Evolutionary conservation across 2,329 filamentous ascomycete species (phyloP).

Genomic region (Colletotrichum karsti): DNA sequence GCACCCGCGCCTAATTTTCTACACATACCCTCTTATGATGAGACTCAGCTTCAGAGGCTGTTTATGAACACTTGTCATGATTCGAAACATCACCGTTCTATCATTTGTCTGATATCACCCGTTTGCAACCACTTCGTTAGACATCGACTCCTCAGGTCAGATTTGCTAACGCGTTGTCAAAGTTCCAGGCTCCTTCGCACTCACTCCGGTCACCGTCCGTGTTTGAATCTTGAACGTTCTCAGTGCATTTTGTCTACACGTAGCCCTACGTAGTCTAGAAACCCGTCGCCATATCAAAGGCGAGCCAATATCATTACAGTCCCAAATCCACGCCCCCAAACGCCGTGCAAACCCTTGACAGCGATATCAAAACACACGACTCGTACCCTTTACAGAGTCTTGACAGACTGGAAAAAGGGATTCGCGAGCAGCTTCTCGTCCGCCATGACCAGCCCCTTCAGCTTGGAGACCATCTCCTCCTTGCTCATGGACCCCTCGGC

Average conservation of each 20-base stretch:
- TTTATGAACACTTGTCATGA: constrained; percentile 52
- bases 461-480: constrained; percentile 79
- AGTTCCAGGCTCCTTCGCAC: no score
- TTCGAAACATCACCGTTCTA: constrained; percentile 46
- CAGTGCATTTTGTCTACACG: background rate
- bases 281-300: background rate
- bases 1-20: background rate
- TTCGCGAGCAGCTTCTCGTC: constrained; percentile 73
- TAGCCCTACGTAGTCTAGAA: background rate
- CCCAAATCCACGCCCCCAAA: background rate
- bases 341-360: constrained; percentile 4
- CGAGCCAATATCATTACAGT: background rate
- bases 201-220: no score
- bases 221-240: background rate
- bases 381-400: constrained; percentile 53
- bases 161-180: no score
- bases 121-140: no score
- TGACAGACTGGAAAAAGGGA: constrained; percentile 76
- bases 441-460: constrained; percentile 81
- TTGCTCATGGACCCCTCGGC: constrained; percentile 67
- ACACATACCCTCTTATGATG: constrained; percentile 41
- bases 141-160: no score
- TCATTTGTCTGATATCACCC: constrained; percentile 29
- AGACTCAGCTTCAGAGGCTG: constrained; percentile 53
- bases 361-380: background rate